These are phyloP conservation scores for Pyrenochaeta sp. DNA, from an alignment of 2,329 filamentous ascomycete species.

Conservation along the genomic window DNA sequence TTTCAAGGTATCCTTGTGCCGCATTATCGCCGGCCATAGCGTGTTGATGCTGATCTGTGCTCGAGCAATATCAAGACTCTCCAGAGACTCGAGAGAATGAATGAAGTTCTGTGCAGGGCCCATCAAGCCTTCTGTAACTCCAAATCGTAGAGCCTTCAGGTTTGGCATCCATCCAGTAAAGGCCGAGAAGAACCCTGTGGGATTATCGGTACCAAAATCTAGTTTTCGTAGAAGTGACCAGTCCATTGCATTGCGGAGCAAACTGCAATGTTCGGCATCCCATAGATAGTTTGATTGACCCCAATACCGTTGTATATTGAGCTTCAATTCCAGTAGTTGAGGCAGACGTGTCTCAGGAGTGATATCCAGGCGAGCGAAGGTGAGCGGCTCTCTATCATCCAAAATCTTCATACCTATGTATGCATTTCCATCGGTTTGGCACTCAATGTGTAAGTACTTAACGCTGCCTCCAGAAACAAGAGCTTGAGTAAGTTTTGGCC, in stretches of 20 bases:
- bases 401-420: neutral
- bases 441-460: neutral
- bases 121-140: neutral
- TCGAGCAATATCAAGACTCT: conserved; percentile 4
- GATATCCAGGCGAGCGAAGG: neutral
- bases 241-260: conserved; percentile 9
- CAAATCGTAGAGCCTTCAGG: conserved; percentile 7
- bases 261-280: conserved; percentile 2
- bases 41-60: neutral
- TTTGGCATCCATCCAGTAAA: conserved; percentile 9
- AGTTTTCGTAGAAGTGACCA: conserved; percentile 7
- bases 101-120: neutral
- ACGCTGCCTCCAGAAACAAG: conserved; percentile 1
- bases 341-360: neutral
- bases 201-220: conserved; percentile 12
- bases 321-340: conserved; percentile 9
- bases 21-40: conserved; percentile 12
- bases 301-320: neutral
- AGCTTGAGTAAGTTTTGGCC: conserved; percentile 12
- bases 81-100: neutral
- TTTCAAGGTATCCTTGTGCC: conserved; percentile 12
- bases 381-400: neutral
- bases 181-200: conserved; percentile 6
- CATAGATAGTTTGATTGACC: neutral
- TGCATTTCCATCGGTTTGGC: neutral